Percentiles rank a stretch among this genome's conserved stretches.
Conservation (phyloP, 179 eudicot genomes). For the Carnegiea gigantea region DNA sequence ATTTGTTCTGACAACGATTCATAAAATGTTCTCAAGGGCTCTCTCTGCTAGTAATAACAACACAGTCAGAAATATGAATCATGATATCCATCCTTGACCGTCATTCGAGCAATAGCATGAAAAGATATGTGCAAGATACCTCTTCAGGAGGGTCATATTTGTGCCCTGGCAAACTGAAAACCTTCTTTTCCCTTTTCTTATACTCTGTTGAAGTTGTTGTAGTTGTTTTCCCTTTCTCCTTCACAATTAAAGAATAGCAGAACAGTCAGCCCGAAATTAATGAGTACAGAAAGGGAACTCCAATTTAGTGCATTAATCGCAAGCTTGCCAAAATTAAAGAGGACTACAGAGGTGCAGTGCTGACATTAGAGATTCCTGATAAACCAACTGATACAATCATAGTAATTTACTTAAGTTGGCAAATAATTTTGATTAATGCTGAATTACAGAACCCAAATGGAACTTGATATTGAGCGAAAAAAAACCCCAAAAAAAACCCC, state of each 20-base stretch:
- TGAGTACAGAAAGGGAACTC: background rate
- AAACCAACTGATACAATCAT: background rate
- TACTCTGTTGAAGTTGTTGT: background rate
- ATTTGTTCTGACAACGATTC: constrained; percentile 76
- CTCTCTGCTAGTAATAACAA: constrained; percentile 55
- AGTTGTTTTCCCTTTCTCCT: background rate
- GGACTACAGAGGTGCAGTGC: background rate
- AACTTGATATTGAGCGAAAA: background rate
- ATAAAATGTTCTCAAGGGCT: constrained; percentile 86
- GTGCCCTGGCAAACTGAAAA: constrained; percentile 69
- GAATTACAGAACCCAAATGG: constrained; percentile 5
- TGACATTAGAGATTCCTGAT: background rate
- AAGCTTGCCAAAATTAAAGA: background rate
- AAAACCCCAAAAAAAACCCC: background rate
- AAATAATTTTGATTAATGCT: background rate
- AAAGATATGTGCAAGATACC: constrained; percentile 32
- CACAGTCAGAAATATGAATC: background rate
- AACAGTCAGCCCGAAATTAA: background rate
- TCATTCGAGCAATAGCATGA: background rate
- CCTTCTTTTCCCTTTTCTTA: constrained; percentile 22
- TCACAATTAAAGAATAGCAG: background rate
- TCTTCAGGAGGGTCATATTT: constrained; percentile 80
- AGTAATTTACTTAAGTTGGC: background rate
- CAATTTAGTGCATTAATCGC: too few relatives aligned
- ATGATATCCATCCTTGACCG: background rate